Conservation (phyloP, 1,139 yeast genomes). For the Zygoascus hellenicus region DNA sequence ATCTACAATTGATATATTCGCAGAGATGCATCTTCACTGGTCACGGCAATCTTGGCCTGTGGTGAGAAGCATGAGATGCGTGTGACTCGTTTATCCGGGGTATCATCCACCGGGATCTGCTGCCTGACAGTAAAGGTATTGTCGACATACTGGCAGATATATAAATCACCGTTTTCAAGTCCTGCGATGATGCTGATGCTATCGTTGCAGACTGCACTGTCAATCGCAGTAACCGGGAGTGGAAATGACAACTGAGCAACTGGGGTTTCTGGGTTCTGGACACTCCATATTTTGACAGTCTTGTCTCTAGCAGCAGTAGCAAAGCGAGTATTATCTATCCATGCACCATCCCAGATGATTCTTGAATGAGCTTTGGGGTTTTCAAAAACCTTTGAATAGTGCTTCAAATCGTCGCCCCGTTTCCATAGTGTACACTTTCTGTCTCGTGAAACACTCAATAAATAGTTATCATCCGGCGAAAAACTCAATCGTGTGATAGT, state of each 20-base stretch:
- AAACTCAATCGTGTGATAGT: conserved; percentile 81
- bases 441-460: conserved; percentile 85
- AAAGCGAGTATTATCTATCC: conserved; percentile 48
- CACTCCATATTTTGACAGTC: conserved; percentile 64
- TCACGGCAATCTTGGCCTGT: conserved; percentile 47
- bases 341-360: conserved; percentile 92
- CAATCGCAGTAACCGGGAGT: conserved; percentile 68
- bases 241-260: conserved; percentile 28
- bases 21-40: conserved; percentile 65
- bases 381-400: conserved; percentile 39
- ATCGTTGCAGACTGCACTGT: conserved; percentile 38
- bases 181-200: conserved; percentile 56
- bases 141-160: conserved; percentile 27
- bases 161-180: conserved; percentile 56
- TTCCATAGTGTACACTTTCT: conserved; percentile 79
- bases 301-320: conserved; percentile 88
- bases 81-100: conserved; percentile 55
- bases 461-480: conserved; percentile 60
- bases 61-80: conserved; percentile 51
- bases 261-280: conserved; percentile 26
- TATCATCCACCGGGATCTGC: conserved; percentile 32
- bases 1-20: conserved; percentile 18
- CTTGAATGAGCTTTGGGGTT: conserved; percentile 74
- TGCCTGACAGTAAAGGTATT: conserved; percentile 12
- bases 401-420: conserved; percentile 34